Evolutionary conservation across 345 rosid species (phyloP).

Genomic region (Aquilaria yunnanensis): DNA sequence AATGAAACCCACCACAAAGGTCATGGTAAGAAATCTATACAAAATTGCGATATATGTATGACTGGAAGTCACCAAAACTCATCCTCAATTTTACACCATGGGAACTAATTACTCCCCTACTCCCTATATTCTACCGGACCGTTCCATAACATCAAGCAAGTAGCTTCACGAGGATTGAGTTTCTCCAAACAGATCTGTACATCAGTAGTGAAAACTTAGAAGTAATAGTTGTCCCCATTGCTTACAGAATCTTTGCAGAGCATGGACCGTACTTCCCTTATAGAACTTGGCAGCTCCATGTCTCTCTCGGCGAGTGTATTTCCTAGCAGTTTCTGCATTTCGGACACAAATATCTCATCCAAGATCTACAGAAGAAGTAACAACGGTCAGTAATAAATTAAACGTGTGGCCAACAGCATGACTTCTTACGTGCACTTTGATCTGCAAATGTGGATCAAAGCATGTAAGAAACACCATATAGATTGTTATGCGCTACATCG

Average conservation of each 20-base stretch:
- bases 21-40: slow-evolving; percentile 11
- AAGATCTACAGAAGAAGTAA: slow-evolving; percentile 38
- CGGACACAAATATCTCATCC: slow-evolving; percentile 78
- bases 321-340: slow-evolving; percentile 89
- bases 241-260: slow-evolving; percentile 69
- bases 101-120: neutral
- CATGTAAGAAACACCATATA: too few relatives aligned
- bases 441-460: too few relatives aligned
- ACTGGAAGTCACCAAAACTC: neutral
- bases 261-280: slow-evolving; percentile 85
- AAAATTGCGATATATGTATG: neutral
- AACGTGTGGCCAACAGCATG: neutral
- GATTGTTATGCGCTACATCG: neutral
- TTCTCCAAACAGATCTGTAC: neutral
- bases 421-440: neutral
- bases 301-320: slow-evolving; percentile 64
- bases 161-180: neutral
- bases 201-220: slow-evolving; percentile 8
- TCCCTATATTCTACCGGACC: neutral
- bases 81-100: neutral
- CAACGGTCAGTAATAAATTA: neutral
- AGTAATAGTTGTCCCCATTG: slow-evolving; percentile 38
- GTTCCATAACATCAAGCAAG: too few relatives aligned
- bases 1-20: slow-evolving; percentile 7
- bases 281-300: slow-evolving; percentile 77